These are phyloP conservation scores for Cubamyces sp. DNA, from an alignment of 768 basidiomycete species.

Conservation along the genomic window DNA sequence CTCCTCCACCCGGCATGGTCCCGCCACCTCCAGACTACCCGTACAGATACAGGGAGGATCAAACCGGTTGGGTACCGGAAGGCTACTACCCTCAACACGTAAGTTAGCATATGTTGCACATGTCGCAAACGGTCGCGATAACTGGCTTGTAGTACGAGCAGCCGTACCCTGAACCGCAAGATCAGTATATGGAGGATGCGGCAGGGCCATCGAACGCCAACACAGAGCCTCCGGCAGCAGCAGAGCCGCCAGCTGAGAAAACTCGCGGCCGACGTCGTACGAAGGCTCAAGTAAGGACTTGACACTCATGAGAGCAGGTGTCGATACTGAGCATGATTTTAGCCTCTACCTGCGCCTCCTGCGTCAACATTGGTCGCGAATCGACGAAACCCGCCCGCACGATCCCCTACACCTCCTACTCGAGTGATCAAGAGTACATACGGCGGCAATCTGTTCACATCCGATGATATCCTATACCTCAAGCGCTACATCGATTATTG, in stretches of 20 bases:
- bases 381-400: constrained; percentile 64
- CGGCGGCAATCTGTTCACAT: constrained; percentile 85
- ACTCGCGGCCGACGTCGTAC: constrained; percentile 71
- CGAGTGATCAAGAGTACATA: constrained; percentile 89
- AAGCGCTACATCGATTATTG: constrained; percentile 92
- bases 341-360: constrained; percentile 61
- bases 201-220: constrained; percentile 49
- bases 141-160: constrained; percentile 51
- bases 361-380: constrained; percentile 70
- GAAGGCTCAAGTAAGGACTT: constrained; percentile 53
- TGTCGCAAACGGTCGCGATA: too few species aligned
- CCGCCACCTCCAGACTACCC: constrained; percentile 52
- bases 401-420: constrained; percentile 83
- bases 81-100: constrained; percentile 27
- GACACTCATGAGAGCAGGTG: not conserved
- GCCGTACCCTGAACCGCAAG: constrained; percentile 53
- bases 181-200: constrained; percentile 59
- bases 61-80: constrained; percentile 44
- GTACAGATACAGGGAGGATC: constrained; percentile 69
- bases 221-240: constrained; percentile 37
- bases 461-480: constrained; percentile 81
- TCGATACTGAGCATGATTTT: not conserved
- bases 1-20: constrained; percentile 47
- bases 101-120: not conserved
- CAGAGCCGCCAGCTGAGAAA: constrained; percentile 42